phyloP scores from a whole-genome alignment of 768 basidiomycete species.

The Leccinum imitatum region DNA sequence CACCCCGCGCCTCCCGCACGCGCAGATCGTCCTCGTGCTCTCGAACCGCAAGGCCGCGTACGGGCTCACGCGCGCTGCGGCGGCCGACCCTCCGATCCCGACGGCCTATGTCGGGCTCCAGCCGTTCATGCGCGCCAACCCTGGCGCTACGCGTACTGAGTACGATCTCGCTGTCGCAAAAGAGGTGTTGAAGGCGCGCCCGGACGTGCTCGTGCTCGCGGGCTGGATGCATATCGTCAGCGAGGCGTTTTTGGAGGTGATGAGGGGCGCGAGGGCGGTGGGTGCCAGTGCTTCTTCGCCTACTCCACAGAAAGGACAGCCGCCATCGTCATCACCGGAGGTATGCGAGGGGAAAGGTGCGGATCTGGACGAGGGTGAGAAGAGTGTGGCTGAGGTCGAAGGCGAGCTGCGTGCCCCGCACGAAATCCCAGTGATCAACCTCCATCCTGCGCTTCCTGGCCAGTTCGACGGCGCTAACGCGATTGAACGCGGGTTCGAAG shows the following conservation, averaged over 20 bases:
- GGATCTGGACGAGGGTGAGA: not conserved
- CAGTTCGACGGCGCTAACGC: constrained; percentile 96
- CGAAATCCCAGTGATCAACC: constrained; percentile 83
- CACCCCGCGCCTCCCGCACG: constrained; percentile 42
- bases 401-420: constrained; percentile 21
- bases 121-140: constrained; percentile 73
- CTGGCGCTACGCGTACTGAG: constrained; percentile 72
- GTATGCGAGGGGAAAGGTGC: not conserved
- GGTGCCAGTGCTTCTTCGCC: no score
- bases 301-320: no score
- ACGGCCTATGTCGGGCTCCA: constrained; percentile 83
- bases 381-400: constrained; percentile 26
- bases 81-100: constrained; percentile 67
- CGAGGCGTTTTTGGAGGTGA: constrained; percentile 71
- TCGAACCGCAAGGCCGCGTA: constrained; percentile 92
- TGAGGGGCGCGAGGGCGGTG: constrained; percentile 42
- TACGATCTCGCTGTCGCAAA: constrained; percentile 84
- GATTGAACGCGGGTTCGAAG: constrained; percentile 85
- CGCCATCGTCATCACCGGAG: not conserved
- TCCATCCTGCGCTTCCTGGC: constrained; percentile 94
- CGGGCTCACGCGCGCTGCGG: constrained; percentile 80
- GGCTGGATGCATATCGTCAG: constrained; percentile 99
- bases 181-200: constrained; percentile 57
- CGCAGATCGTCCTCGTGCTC: constrained; percentile 75
- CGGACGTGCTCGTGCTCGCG: constrained; percentile 91